Base-by-base conservation (phyloP, 163 green algal species). In the Chloroidium sp. region DNA sequence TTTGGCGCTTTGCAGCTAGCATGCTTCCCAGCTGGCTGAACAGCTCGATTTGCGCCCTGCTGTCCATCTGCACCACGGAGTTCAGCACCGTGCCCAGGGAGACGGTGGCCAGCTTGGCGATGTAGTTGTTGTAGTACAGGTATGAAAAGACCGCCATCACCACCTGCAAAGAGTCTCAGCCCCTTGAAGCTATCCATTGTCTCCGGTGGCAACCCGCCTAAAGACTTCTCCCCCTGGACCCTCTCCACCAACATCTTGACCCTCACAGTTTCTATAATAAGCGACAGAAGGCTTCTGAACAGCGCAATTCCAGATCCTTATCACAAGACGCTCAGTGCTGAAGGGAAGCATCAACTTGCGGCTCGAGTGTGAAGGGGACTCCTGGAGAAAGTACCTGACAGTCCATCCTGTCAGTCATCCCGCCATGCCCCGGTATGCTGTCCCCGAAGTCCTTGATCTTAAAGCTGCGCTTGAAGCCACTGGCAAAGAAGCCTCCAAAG, bases 371-470 rank as follows among this genome's bases (percentile, higher is more conserved):
- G 36, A 36, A 36, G 36, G 36, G 36, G 36, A 36, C 36, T 36
- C 36, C 36, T 36, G 36, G 36, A 36, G 36, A 36, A 36, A 36
- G 36, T 36, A 89, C 88, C 86, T 96, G 93, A 90, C 95, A 98
- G 88, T 99, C 96, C 84, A 98, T 97, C 64, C 96, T 89, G 86
- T 99, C 96, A 0, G 96, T 99, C 69, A 99, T 92, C 62, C 96
- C 96, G n/a, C 96, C 96, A 84, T 99, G 96, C 0, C 96, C 96
- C 2, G 96, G 96, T 77, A 99, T 99, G 75, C 86, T 95, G 84
- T 98, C 92, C 1, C 95, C 95, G 91, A 99, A 99, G 85, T 99
- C 96, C 87, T 98, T 98, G 85, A 98, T 96, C 79, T 97, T 94
- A 85, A 98, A 97, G n/a, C 93, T 93, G 13, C 96, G 92, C 92